Base-by-base conservation (phyloP, 345 rosid species). In the Xanthoceras sorbifolium region DNA sequence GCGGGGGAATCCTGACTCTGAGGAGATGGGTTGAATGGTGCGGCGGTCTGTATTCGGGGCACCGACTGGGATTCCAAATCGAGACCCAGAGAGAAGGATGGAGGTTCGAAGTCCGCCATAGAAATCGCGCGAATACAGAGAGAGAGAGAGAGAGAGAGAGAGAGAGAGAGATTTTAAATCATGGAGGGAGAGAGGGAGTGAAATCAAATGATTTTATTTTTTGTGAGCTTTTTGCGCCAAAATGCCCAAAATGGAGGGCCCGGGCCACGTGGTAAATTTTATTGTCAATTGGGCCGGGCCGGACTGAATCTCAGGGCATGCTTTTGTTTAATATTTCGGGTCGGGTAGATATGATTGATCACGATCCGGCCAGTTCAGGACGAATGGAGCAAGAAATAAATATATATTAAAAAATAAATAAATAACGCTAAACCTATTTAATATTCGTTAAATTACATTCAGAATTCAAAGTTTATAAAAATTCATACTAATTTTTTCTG, bases 61-160 rank as follows among this genome's bases (percentile, higher is more conserved):
- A 81, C 86, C 65, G 77, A 28, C 1, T 85, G 89, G 72, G 66
- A 65, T 67, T 90, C 92, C 18, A 86, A 75, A 71, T 93, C 98
- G 34, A 90, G 81, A 29, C 95, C 97, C 79, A 95, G 97, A 14
- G 96, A 93, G 81, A 95, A 95, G 3, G 99, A 92, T 9, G 99
- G 99, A 34, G 92, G 89, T 55, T 85, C 97, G 32, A 89, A 79
- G 44, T 88, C 87, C 38, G 93, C 87, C 97, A 92, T 91, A 40
- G 31, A 23, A 32, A 60, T 25, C 10, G 48, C n/a, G 70, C 48
- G 77, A 62, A 0, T 18, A n/a, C 80, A 3, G 2, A 14, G 0
- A 40, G 25, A 4, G 70, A 11, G 69, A 20, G 74, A 3, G 2
- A 14, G 0, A 40, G 25, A 4, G 70, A 11, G 69, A 20, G 74